Conservation (phyloP, 2,329 filamentous ascomycete genomes). For the Gaeumannomyces sp. region DNA sequence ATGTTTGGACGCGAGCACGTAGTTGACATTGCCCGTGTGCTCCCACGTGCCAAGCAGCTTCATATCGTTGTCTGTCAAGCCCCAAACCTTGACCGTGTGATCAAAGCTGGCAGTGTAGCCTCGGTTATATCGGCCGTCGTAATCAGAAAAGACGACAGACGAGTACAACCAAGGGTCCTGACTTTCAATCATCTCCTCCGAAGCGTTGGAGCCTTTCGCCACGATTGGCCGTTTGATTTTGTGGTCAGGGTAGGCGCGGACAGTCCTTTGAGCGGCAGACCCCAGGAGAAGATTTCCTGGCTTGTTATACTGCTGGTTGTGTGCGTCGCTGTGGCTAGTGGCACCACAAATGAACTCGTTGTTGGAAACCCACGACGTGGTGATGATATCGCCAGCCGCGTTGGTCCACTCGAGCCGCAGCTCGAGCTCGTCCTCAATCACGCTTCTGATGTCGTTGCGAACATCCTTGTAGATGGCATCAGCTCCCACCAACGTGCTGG, state of each 20-base stretch:
- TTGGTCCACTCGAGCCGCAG: slow-evolving; percentile 50
- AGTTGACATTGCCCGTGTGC: slow-evolving; percentile 55
- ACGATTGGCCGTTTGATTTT: slow-evolving; percentile 49
- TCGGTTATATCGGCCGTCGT: slow-evolving; percentile 36
- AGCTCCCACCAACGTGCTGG: slow-evolving; percentile 20
- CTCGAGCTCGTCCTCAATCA: slow-evolving; percentile 45
- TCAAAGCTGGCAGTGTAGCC: slow-evolving; percentile 59
- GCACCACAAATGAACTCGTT: slow-evolving; percentile 55
- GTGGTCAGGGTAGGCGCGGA: slow-evolving; percentile 51
- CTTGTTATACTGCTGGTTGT: slow-evolving; percentile 62
- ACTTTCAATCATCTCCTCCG: slow-evolving; percentile 48
- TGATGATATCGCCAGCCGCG: slow-evolving; percentile 55
- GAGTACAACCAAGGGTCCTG: slow-evolving; percentile 60
- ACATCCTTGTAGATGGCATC: slow-evolving; percentile 35
- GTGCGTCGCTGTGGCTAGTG: slow-evolving; percentile 54
- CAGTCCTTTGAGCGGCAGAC: slow-evolving; percentile 35
- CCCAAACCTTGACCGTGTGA: slow-evolving; percentile 55
- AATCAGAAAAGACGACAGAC: slow-evolving; percentile 57
- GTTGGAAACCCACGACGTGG: slow-evolving; percentile 50
- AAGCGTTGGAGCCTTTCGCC: slow-evolving; percentile 45
- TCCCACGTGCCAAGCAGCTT: slow-evolving; percentile 42
- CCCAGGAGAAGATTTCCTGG: slow-evolving; percentile 55
- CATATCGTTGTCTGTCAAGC: slow-evolving; percentile 37
- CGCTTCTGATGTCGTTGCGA: slow-evolving; percentile 35
- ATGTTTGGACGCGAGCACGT: slow-evolving; percentile 49